Conservation (phyloP, 1,139 yeast genomes). For the Geotrichum australiense region DNA sequence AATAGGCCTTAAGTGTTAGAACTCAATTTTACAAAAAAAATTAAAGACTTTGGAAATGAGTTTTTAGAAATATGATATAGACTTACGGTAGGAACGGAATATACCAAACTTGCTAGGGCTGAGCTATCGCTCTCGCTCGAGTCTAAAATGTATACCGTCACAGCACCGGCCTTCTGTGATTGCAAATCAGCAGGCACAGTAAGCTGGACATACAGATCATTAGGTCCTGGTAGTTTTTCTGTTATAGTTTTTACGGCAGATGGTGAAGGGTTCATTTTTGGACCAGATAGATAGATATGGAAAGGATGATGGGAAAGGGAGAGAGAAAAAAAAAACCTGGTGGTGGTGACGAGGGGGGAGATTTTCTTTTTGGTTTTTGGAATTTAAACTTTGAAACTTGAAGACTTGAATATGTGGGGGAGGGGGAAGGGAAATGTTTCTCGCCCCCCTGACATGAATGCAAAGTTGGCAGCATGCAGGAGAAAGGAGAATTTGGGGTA, state of each 20-base stretch:
- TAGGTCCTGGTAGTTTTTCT: slow-evolving; percentile 5
- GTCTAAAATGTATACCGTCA: slow-evolving; percentile 10
- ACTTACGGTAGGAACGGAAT: slow-evolving; percentile 16
- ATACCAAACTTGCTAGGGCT: slow-evolving; percentile 14
- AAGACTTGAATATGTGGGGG: no score
- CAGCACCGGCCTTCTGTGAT: background rate
- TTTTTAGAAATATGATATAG: no score
- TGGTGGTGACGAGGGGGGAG: background rate
- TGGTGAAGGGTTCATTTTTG: background rate
- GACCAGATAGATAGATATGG: background rate
- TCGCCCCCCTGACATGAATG: no score
- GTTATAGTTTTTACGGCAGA: slow-evolving; percentile 10
- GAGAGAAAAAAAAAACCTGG: background rate
- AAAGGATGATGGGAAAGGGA: background rate
- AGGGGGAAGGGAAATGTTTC: no score
- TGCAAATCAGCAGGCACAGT: slow-evolving; percentile 3
- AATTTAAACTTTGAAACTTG: no score
- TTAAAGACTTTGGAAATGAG: no score
- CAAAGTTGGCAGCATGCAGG: no score
- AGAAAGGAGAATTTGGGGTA: no score
- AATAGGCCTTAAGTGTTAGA: background rate
- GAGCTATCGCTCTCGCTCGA: slow-evolving; percentile 1
- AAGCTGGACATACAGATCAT: slow-evolving; percentile 10
- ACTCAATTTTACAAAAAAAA: background rate
- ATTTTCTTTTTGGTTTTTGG: background rate